phyloP scores from a whole-genome alignment of 106 monocot genomes.

The Chionographis japonica region DNA sequence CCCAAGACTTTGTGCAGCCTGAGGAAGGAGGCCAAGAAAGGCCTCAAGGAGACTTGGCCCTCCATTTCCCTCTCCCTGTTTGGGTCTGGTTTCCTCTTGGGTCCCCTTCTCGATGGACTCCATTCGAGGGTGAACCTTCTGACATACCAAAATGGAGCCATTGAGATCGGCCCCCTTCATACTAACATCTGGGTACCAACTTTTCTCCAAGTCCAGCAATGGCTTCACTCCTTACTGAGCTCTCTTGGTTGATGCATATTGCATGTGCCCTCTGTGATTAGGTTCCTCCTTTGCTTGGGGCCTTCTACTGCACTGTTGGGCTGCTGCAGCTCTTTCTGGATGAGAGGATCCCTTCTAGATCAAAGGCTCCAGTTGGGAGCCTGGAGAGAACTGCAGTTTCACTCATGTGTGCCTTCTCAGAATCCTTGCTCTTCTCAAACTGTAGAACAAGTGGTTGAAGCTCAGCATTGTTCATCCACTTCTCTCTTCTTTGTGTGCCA shows the following conservation, averaged over 20 bases:
- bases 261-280: background rate
- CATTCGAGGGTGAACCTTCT: constrained; percentile 64
- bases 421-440: background rate
- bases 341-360: constrained; percentile 28
- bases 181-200: constrained; percentile 56
- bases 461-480: background rate
- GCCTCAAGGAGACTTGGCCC: constrained; percentile 25
- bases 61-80: constrained; percentile 48
- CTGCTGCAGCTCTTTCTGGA: constrained; percentile 59
- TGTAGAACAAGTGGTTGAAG: no score
- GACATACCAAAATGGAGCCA: constrained; percentile 48
- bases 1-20: constrained; percentile 17
- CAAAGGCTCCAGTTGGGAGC: constrained; percentile 27
- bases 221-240: background rate
- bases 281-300: constrained; percentile 75
- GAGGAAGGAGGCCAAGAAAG: constrained; percentile 18
- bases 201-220: background rate
- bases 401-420: constrained; percentile 31
- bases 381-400: constrained; percentile 37
- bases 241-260: background rate
- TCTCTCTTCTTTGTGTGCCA: constrained; percentile 2
- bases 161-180: constrained; percentile 64
- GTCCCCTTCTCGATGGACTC: constrained; percentile 61
- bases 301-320: constrained; percentile 61
- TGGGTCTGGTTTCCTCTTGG: constrained; percentile 59